Evolutionary conservation across 129 eudicot species (phyloP).

Genomic region (Solidago caesia): DNA sequence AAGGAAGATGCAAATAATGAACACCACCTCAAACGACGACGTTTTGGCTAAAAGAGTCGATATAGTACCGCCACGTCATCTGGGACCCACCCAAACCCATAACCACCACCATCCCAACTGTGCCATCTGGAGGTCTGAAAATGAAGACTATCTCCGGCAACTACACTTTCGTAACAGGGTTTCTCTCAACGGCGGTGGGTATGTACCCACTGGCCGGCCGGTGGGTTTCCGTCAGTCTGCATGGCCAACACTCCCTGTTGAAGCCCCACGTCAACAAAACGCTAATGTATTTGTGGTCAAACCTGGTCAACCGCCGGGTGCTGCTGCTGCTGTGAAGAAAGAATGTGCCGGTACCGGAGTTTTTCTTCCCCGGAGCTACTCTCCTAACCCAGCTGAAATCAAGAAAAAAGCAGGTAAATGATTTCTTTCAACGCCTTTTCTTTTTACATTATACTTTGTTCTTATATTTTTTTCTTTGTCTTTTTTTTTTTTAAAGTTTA

Average conservation of each 20-base stretch:
- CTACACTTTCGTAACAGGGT: slow-evolving; percentile 27
- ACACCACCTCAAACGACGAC: slow-evolving; percentile 17
- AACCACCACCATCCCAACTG: slow-evolving; percentile 18
- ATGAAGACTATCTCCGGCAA: slow-evolving; percentile 7
- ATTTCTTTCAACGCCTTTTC: not conserved
- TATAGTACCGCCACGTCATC: slow-evolving; percentile 17
- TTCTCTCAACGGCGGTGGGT: not conserved
- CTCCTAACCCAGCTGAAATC: slow-evolving; percentile 25
- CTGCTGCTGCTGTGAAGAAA: slow-evolving; percentile 31
- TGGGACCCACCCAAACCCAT: slow-evolving; percentile 7
- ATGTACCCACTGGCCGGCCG: slow-evolving; percentile 13
- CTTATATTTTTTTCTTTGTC: not conserved
- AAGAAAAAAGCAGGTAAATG: slow-evolving; percentile 49
- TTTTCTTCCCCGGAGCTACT: slow-evolving; percentile 56
- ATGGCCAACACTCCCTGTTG: slow-evolving; percentile 36
- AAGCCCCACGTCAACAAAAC: slow-evolving; percentile 23
- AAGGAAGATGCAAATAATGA: slow-evolving; percentile 34
- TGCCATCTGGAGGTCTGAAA: slow-evolving; percentile 11
- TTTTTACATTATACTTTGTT: no score
- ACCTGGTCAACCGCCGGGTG: slow-evolving; percentile 23
- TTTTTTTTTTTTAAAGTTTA: not conserved
- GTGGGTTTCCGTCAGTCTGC: slow-evolving; percentile 37
- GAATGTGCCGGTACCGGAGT: slow-evolving; percentile 82
- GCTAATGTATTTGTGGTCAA: slow-evolving; percentile 3
- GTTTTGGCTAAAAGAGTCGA: slow-evolving; percentile 14